Evolutionary conservation across 2,329 filamentous ascomycete genomes (phyloP), one percentile per base, ranked within the genome.

Genomic region (Fusarium nurragi): DNA sequence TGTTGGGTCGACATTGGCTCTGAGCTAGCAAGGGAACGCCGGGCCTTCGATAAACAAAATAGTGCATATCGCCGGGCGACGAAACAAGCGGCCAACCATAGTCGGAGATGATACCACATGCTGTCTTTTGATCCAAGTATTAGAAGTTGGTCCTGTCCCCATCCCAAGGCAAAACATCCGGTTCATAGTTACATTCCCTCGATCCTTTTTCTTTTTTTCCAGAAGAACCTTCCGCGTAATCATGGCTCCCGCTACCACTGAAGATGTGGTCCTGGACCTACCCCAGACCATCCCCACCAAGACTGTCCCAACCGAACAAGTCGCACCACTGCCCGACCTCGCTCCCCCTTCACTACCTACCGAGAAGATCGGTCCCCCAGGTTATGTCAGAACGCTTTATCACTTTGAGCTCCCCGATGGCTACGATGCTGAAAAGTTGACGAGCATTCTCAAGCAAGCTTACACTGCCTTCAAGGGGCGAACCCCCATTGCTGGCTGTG

Each of bases 311-410:
- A 45, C 46, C 2, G 23, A 60, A 18, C 22, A 40, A 0, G 19
- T 60, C 23, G 52, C n/a, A 10, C 39, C 43, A 39, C 23, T 60
- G 6, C 32, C 34, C 10, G 46, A 60, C 14, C 56, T 60, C 13
- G 56, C 56, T 10, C 56, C 56, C 26, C 56, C 56, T 23, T 36
- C 60, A 16, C 34, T 60, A 13, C 56, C 56, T 8, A 60, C 56
- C 0, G 56, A 60, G 19, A 60, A 39, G 46, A 60, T 60, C 32
- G 56, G 56, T 0, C 56, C 56, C 11, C 30, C 59, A 32, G 56
- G 56, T 23, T 60, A 55, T 55, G 46, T 60, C 16, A 39, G 56
- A 41, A 34, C 30, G 18, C 30, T 60, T 25, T 22, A 45, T 1
- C 56, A 60, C 39, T 60, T 60, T 19, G 46, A 60, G 13, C 54